These are phyloP conservation scores for Agarophyton chilense DNA, from an alignment of 23 red algal species.

Conservation along the genomic window DNA sequence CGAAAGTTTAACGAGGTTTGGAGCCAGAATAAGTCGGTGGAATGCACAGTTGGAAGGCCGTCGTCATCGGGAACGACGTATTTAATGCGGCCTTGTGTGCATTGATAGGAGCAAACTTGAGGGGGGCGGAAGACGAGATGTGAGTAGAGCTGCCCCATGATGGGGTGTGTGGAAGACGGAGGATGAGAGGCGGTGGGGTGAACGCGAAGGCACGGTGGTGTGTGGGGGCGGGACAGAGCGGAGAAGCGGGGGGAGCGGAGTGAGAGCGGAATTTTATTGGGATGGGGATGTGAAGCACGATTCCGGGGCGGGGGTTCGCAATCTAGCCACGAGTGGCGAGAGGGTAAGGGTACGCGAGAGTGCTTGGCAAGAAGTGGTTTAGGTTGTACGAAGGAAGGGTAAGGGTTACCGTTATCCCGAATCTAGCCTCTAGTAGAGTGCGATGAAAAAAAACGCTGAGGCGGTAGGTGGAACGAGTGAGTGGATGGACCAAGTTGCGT, in stretches of 20 bases:
- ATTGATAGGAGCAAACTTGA: slow-evolving; percentile 38
- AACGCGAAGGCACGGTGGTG: no score
- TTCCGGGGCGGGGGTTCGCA: no score
- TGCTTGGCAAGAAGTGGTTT: no score
- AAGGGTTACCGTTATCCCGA: no score
- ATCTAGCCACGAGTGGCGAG: not conserved
- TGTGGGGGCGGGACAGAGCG: not conserved
- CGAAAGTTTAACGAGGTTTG: slow-evolving; percentile 45
- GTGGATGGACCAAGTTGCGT: no score
- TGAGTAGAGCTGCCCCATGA: slow-evolving; percentile 69
- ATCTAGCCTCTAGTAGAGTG: no score
- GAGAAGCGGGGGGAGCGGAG: not conserved
- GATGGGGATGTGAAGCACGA: not conserved
- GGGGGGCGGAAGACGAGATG: slow-evolving; percentile 64
- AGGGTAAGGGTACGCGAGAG: not conserved
- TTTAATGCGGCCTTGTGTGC: slow-evolving; percentile 37
- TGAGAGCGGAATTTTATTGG: not conserved
- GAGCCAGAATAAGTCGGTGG: slow-evolving; percentile 25
- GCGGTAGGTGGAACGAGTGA: no score
- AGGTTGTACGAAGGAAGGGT: no score
- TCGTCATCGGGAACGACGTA: slow-evolving; percentile 41
- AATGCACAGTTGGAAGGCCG: slow-evolving; percentile 36
- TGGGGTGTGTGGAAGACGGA: not conserved
- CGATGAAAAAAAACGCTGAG: no score
- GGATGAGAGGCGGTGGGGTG: not conserved